A percentile compares a stretch with the other conserved stretches of the same genome.
Evolutionary conservation across 176 grass and related monocot genomes (phyloP).

Genomic region (Rhynchospora tenuis): DNA sequence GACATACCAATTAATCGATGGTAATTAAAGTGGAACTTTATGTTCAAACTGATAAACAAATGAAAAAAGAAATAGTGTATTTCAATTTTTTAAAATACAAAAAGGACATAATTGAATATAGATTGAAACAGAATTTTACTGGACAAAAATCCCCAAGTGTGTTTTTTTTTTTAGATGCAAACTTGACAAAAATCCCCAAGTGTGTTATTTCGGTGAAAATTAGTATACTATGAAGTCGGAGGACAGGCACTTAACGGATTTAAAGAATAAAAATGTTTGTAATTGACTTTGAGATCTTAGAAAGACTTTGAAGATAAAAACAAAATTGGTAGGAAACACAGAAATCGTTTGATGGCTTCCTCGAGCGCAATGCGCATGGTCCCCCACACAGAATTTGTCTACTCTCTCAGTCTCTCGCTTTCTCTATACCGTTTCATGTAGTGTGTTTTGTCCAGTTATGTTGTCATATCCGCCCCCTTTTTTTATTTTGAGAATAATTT

Average conservation of each 20-base stretch:
- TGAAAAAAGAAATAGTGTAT: too few relatives aligned
- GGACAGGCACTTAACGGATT: background rate
- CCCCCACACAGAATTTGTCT: background rate
- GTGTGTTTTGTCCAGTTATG: background rate
- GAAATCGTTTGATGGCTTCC: background rate
- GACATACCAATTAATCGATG: too few relatives aligned
- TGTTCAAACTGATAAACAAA: too few relatives aligned
- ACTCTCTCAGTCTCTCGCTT: background rate
- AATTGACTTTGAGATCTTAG: constrained; percentile 7
- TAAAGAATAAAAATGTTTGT: background rate
- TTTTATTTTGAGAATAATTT: background rate
- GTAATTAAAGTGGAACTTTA: too few relatives aligned
- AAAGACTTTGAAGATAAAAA: background rate
- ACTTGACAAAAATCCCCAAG: background rate
- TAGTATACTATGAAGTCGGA: background rate
- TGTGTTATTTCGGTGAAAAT: background rate
- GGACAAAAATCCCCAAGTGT: background rate
- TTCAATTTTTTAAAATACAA: too few relatives aligned
- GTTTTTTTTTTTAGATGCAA: too few relatives aligned
- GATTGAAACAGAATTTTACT: too few relatives aligned
- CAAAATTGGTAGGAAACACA: background rate
- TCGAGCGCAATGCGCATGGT: background rate
- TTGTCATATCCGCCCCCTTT: background rate
- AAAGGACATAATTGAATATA: too few relatives aligned
- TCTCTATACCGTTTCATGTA: background rate